phyloP scores from a whole-genome alignment of 1,139 yeast species.

The Pichia sp. region DNA sequence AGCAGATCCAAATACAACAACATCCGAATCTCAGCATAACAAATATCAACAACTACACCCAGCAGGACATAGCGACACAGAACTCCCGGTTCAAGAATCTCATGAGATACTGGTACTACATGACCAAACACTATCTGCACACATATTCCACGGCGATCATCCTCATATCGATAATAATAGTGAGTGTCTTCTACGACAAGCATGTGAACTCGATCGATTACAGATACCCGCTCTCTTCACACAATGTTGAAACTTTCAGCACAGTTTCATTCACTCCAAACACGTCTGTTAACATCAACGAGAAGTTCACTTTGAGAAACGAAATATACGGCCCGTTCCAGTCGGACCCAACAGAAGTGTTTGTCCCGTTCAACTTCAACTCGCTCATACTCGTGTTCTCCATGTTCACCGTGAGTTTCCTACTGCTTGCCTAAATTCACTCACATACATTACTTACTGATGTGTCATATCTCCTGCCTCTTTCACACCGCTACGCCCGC shows the following conservation, averaged over 20 bases:
- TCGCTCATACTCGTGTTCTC: constrained; percentile 9
- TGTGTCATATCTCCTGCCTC: too few relatives aligned
- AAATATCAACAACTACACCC: too few relatives aligned
- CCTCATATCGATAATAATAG: background rate
- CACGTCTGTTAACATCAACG: too few relatives aligned
- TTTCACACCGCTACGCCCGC: too few relatives aligned
- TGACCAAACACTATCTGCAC: background rate
- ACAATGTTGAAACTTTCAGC: constrained; percentile 10
- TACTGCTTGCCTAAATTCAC: background rate
- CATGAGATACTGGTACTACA: too few relatives aligned
- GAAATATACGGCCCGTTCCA: constrained; percentile 16
- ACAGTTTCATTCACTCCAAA: too few relatives aligned
- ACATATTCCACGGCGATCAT: background rate
- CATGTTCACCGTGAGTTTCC: constrained; percentile 5
- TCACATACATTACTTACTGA: too few relatives aligned
- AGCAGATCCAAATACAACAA: background rate
- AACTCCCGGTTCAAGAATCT: too few relatives aligned
- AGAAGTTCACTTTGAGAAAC: background rate
- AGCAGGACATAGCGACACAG: too few relatives aligned
- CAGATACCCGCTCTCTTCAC: constrained; percentile 12
- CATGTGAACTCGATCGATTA: constrained; percentile 1
- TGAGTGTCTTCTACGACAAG: background rate
- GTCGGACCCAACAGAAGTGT: constrained; percentile 6
- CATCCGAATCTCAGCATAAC: background rate
- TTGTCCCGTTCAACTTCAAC: constrained; percentile 12